Evolutionary conservation across 345 rosid species (phyloP), one percentile per base, ranked within the genome.

Genomic region (Physaria fendleri): DNA sequence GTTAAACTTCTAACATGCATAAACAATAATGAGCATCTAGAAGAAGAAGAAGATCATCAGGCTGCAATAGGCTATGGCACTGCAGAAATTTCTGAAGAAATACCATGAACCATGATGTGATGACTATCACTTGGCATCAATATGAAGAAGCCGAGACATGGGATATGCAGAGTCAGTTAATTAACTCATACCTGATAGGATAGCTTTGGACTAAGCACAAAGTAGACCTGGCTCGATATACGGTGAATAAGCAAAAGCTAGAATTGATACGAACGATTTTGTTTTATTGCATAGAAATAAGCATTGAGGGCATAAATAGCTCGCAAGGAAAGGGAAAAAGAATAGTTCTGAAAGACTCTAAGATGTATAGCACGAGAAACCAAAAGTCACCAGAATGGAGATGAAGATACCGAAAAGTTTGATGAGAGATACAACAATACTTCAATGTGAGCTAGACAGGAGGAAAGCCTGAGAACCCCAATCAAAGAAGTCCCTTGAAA

Each of bases 301-400:
- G 46, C 40, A 55, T 62, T 47, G 39, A 62, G 55, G 15, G 21
- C 5, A 42, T 21, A 17, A 43, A 60, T 50, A 60, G 62, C 21
- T 54, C 11, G 44, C 64, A 29, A 55, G 58, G 68, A 62, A 76
- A 65, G 56, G 66, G 7, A 69, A 59, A 62, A 69, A 76, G 83
- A 76, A 73, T 71, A 81, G 72, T 75, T 83, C 82, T 79, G 76
- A 44, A 16, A 65, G 47, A 61, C 60, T 79, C 75, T 73, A 74
- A 59, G 84, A 74, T 68, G 68, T 56, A 23, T 48, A 66, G 72
- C 74, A 71, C 40, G 43, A 66, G 65, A 71, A 62, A 62, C 67
- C 51, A 53, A 59, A 63, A 25, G 72, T 59, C 68, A 66, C 74
- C 71, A 54, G n/a, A 61, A 65, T 29, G 49, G 53, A 69, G 69